Conservation (phyloP, 176 grass and related monocot genomes). For the Zoysia japonica region DNA sequence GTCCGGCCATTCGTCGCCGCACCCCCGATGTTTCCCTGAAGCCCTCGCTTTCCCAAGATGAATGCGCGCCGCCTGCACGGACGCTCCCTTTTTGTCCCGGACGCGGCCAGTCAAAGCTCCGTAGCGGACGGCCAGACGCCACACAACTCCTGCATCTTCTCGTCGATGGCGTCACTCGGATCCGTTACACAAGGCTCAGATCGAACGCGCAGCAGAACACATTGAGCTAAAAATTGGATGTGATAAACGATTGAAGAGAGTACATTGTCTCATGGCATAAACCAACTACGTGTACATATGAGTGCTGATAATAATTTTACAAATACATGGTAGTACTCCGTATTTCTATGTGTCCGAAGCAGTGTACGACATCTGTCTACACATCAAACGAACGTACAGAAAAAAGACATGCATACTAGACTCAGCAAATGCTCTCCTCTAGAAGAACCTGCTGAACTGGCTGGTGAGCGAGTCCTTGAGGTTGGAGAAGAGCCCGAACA, state of each 20-base stretch:
- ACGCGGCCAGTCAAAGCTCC: background rate
- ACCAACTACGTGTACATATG: too few species aligned
- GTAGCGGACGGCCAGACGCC: background rate
- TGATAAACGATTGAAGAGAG: too few species aligned
- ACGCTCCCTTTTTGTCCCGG: background rate
- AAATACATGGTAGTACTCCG: too few species aligned
- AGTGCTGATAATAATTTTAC: too few species aligned
- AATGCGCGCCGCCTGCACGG: background rate
- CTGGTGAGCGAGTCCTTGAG: constrained; percentile 67
- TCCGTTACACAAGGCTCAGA: too few species aligned
- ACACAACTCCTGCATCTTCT: background rate
- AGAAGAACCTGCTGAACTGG: constrained; percentile 63
- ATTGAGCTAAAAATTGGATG: too few species aligned
- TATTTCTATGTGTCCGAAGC: constrained; percentile 31
- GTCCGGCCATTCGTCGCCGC: too few species aligned
- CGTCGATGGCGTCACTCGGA: background rate
- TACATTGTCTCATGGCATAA: too few species aligned
- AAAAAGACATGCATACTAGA: background rate
- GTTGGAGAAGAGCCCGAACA: constrained; percentile 71
- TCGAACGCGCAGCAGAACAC: too few species aligned
- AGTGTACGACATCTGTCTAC: background rate
- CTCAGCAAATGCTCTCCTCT: constrained; percentile 9
- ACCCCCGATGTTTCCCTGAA: too few species aligned
- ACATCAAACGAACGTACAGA: background rate
- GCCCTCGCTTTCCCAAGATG: background rate